A percentile compares a stretch with the other conserved stretches of the same genome.
These are phyloP conservation scores for Coniferiporia weirii DNA, from an alignment of 1,284 basidiomycete species.

Conservation along the genomic window DNA sequence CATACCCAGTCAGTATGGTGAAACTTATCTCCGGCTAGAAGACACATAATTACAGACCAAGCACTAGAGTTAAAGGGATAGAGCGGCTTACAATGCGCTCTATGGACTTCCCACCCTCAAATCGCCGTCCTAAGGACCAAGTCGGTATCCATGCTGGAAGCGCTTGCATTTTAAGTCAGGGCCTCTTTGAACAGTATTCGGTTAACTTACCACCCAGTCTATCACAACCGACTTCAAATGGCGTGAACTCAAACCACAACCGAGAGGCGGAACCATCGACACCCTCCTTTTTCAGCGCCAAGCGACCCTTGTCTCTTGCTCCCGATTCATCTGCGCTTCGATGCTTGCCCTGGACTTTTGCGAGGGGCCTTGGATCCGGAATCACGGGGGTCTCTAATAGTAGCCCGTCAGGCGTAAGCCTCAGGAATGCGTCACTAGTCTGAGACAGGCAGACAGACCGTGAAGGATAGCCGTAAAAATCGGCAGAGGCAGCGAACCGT, in stretches of 20 bases:
- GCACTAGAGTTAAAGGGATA: background rate
- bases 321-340: conserved; percentile 20
- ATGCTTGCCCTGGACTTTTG: conserved; percentile 23
- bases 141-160: conserved; percentile 36
- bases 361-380: conserved; percentile 21
- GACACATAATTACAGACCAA: background rate
- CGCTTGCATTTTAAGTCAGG: background rate
- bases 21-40: conserved; percentile 35
- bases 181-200: background rate
- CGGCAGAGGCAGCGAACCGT: conserved; percentile 33
- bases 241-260: conserved; percentile 39
- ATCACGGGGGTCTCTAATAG: conserved; percentile 27
- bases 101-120: conserved; percentile 30
- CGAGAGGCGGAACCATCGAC: conserved; percentile 26
- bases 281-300: conserved; percentile 22
- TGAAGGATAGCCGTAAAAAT: conserved; percentile 37
- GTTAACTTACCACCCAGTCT: conserved; percentile 32
- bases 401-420: background rate
- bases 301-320: conserved; percentile 9
- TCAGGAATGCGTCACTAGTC: background rate
- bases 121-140: conserved; percentile 36
- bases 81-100: conserved; percentile 28
- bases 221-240: conserved; percentile 38
- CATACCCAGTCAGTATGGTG: conserved; percentile 34
- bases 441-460: conserved; percentile 22